A percentile compares a stretch with the other conserved stretches of the same genome.
Evolutionary conservation across 257 asterid genomes (phyloP).

Genomic region (Mentha longifolia): DNA sequence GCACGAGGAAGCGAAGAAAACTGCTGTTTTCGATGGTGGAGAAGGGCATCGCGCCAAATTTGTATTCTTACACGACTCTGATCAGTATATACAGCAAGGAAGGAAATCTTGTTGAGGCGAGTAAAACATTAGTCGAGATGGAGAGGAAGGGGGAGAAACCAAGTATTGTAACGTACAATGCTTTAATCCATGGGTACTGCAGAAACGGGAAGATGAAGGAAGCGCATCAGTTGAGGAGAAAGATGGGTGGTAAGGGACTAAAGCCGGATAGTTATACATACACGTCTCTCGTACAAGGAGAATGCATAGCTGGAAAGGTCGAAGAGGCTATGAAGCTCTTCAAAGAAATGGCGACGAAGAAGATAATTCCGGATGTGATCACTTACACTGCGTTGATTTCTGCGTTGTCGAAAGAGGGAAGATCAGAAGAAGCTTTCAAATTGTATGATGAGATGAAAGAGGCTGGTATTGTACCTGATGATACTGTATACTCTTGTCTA

Average conservation of each 20-base stretch:
- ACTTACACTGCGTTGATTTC: slow-evolving; percentile 72
- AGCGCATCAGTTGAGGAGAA: slow-evolving; percentile 44
- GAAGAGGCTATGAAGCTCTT: slow-evolving; percentile 68
- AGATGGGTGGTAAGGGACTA: slow-evolving; percentile 61
- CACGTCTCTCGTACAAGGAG: slow-evolving; percentile 75
- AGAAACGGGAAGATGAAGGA: slow-evolving; percentile 52
- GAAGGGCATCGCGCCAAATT: slow-evolving; percentile 56
- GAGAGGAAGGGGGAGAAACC: slow-evolving; percentile 55
- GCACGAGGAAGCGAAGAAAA: slow-evolving; percentile 64
- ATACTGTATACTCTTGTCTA: slow-evolving; percentile 65
- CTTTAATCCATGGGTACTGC: slow-evolving; percentile 65
- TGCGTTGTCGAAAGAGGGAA: slow-evolving; percentile 73
- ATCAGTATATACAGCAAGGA: slow-evolving; percentile 64
- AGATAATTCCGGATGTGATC: slow-evolving; percentile 50
- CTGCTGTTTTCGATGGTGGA: slow-evolving; percentile 68
- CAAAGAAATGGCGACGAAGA: slow-evolving; percentile 55
- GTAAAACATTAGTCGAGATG: slow-evolving; percentile 49
- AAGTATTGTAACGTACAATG: slow-evolving; percentile 50
- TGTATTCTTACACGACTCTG: slow-evolving; percentile 63
- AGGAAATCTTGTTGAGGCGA: slow-evolving; percentile 66
- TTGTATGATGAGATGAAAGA: slow-evolving; percentile 83
- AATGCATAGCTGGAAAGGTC: slow-evolving; percentile 61
- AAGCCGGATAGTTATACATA: slow-evolving; percentile 68
- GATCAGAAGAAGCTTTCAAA: slow-evolving; percentile 80
- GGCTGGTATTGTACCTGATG: slow-evolving; percentile 71